phyloP scores from a whole-genome alignment of 2,329 filamentous ascomycete genomes.

The Alternaria burnsii region DNA sequence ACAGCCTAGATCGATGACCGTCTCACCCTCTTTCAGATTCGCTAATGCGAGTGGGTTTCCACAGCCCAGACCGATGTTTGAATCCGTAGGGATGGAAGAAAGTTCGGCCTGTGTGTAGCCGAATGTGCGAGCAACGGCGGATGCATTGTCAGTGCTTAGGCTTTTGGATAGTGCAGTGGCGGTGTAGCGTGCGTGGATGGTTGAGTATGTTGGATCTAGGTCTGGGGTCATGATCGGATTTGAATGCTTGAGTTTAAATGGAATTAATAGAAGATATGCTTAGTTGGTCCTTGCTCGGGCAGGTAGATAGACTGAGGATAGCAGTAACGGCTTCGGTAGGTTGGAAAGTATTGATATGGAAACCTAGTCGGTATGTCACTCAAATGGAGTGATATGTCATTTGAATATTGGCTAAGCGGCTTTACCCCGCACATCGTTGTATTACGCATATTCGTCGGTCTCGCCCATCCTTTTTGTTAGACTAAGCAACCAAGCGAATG shows the following conservation, averaged over 20 bases:
- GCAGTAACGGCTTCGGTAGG: neutral
- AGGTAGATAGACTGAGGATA: neutral
- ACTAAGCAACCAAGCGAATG: too few relatives aligned
- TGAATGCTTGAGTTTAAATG: neutral
- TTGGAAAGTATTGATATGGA: too few relatives aligned
- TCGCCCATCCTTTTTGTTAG: neutral
- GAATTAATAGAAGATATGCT: neutral
- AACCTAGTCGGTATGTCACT: neutral
- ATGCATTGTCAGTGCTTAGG: conserved; percentile 7
- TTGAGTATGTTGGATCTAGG: conserved; percentile 12
- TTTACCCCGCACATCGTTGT: neutral
- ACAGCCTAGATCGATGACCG: conserved; percentile 65
- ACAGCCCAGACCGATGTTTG: conserved; percentile 64
- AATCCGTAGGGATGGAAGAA: conserved; percentile 54
- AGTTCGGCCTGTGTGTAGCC: conserved; percentile 56
- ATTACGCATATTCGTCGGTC: neutral
- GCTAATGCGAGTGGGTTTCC: conserved; percentile 63
- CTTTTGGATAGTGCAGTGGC: conserved; percentile 13
- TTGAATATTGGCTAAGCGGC: neutral
- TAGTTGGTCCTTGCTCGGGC: neutral
- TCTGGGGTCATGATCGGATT: conserved; percentile 10
- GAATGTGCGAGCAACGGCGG: conserved; percentile 21
- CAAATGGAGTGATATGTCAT: conserved; percentile 1
- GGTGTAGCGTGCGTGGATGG: conserved; percentile 22
- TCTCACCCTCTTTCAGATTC: conserved; percentile 62